A percentile compares a stretch with the other conserved stretches of the same genome.
phyloP scores from a whole-genome alignment of 805 yeast species.

The Pichia exigua region DNA sequence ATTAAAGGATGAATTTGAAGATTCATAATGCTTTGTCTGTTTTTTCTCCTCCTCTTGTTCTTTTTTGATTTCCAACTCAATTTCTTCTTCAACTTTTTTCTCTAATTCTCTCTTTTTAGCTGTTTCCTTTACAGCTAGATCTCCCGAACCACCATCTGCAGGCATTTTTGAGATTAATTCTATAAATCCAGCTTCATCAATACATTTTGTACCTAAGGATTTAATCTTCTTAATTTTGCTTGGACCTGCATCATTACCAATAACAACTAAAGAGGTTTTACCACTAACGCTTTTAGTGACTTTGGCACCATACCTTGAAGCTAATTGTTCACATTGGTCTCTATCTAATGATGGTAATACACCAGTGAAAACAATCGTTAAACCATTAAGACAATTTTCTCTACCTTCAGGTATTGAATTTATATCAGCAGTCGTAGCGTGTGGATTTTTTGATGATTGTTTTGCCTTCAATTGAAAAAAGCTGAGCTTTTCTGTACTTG shows the following conservation, averaged over 20 bases:
- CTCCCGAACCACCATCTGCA: constrained; percentile 85
- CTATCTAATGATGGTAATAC: constrained; percentile 73
- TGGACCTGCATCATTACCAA: constrained; percentile 96
- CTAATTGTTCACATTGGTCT: constrained; percentile 63
- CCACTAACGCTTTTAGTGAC: constrained; percentile 81
- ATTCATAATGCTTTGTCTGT: constrained; percentile 11
- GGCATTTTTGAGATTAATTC: constrained; percentile 75
- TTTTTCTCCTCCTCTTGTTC: constrained; percentile 14
- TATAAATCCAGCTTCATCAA: constrained; percentile 80
- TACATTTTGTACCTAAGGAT: constrained; percentile 65
- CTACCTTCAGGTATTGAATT: constrained; percentile 70
- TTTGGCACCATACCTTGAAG: constrained; percentile 84
- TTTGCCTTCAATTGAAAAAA: constrained; percentile 51
- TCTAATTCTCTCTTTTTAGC: constrained; percentile 66
- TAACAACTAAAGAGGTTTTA: constrained; percentile 79
- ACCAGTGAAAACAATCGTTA: constrained; percentile 92
- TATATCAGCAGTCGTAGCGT: constrained; percentile 19
- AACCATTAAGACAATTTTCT: constrained; percentile 79
- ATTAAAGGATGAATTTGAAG: constrained; percentile 1
- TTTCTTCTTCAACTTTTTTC: constrained; percentile 39
- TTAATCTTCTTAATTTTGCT: constrained; percentile 80
- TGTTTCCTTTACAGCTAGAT: constrained; percentile 63
- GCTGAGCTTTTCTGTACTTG: constrained; percentile 41
- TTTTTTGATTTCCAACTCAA: constrained; percentile 29
- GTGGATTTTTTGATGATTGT: constrained; percentile 24